Evolutionary conservation across 176 grass and related monocot species (phyloP), one percentile per base, ranked within the genome.

Genomic region (Secale cereale): DNA sequence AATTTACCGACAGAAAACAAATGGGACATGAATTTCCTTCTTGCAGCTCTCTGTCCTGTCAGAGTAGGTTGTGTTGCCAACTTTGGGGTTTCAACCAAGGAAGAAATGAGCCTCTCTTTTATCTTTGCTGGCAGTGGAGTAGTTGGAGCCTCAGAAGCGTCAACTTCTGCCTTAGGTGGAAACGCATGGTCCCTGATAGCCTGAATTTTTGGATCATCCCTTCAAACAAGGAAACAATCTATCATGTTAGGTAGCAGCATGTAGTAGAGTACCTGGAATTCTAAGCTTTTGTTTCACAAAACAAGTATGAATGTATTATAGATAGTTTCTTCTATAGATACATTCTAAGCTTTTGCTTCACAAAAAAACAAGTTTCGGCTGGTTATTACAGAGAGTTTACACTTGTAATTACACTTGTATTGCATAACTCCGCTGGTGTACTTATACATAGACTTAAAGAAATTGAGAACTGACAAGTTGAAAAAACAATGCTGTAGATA

Each of bases 61-160:
- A 96, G 85, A 81, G 88, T 77, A 80, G 81, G 78, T 26, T 65
- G 84, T 70, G 41, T 88, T 43, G 90, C 85, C 77, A 92, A 78
- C 20, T 74, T 90, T 63, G 90, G 88, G 79, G 90, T 79, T 11
- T 78, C 88, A 70, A 97, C 94, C 79, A 99, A 94, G 71, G 94
- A 97, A 79, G 97, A 97, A 82, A 99, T 88, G 77, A 90, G 97
- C 76, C 90, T 94, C 77, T 99, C 86, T 82, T 99, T 97, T 74
- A 82, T 94, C 86, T 90, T 93, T 81, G 65, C 72, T 78, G 97
- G 92, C 66, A 92, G 68, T 79, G 75, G 74, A 78, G 78, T 25
- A 20, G 74, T 81, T 85, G 77, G 50, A 82, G 32, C 41, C 70
- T 92, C 91, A 59, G 79, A 80, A 77, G 88, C 67, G 77, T 72